phyloP scores from a whole-genome alignment of 352 stramenopile genomes.

The Globisporangium emineosum region DNA sequence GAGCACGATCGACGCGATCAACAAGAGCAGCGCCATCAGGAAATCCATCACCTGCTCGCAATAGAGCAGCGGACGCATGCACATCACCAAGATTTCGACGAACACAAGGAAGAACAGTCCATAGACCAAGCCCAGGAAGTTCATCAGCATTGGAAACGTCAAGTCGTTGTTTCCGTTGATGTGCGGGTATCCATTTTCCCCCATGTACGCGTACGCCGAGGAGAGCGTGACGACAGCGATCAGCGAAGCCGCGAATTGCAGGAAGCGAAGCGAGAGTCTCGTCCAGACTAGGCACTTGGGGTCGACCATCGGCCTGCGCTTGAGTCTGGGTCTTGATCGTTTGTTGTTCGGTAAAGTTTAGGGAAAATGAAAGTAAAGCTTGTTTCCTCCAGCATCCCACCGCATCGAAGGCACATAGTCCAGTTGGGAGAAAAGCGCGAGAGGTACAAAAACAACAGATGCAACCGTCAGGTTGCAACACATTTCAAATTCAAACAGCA shows the following conservation, averaged over 20 bases:
- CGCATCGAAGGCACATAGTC: not conserved
- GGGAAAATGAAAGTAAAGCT: not conserved
- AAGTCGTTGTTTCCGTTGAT: constrained; percentile 11
- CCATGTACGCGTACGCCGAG: constrained; percentile 3
- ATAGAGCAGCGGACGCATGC: constrained; percentile 18
- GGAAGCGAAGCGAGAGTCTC: constrained; percentile 17
- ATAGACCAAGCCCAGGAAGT: constrained; percentile 19
- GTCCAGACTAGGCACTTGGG: constrained; percentile 21
- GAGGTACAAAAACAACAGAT: not conserved
- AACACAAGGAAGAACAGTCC: constrained; percentile 20
- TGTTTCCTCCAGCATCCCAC: not conserved
- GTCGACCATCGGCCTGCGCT: constrained; percentile 1
- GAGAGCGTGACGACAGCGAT: constrained; percentile 15
- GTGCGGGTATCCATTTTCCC: not conserved
- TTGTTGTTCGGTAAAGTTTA: not conserved
- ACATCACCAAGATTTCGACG: constrained; percentile 16
- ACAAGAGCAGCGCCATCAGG: constrained; percentile 13
- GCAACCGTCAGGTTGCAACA: not conserved
- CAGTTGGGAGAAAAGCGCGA: not conserved
- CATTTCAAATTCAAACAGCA: no score
- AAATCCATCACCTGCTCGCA: constrained; percentile 20
- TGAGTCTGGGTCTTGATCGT: not conserved
- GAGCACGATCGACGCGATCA: constrained; percentile 18
- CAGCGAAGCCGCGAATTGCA: constrained; percentile 16
- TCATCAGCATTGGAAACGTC: constrained; percentile 16